Percentiles rank a stretch among this genome's conserved stretches.
Conservation (phyloP, 139 green algal species). For the Coelastrella sp. region DNA sequence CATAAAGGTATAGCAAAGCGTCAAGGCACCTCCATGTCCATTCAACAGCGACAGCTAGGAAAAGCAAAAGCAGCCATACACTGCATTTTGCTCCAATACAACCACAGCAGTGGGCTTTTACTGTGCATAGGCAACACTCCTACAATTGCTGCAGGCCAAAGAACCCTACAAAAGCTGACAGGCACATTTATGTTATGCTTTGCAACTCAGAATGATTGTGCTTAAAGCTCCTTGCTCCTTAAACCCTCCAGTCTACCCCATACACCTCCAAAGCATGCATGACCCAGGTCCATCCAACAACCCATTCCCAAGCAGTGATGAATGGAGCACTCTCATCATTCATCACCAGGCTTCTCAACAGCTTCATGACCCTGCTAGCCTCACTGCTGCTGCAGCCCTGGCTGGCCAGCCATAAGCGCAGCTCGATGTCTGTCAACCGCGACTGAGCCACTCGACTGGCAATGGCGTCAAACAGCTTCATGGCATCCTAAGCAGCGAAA, state of each 20-base stretch:
- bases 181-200: too few relatives aligned
- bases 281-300: slow-evolving; percentile 43
- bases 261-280: slow-evolving; percentile 50
- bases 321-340: background rate
- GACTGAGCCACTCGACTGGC: slow-evolving; percentile 30
- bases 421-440: slow-evolving; percentile 39
- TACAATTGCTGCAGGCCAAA: background rate
- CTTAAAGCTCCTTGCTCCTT: too few relatives aligned
- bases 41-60: too few relatives aligned
- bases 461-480: slow-evolving; percentile 36
- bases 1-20: too few relatives aligned
- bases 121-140: too few relatives aligned
- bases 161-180: too few relatives aligned
- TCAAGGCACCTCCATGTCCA: too few relatives aligned
- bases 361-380: slow-evolving; percentile 26
- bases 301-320: slow-evolving; percentile 41
- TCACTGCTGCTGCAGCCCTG: slow-evolving; percentile 46
- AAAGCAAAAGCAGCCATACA: too few relatives aligned
- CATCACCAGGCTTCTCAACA: slow-evolving; percentile 42
- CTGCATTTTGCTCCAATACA: too few relatives aligned
- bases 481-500: slow-evolving; percentile 12
- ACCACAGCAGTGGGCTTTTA: too few relatives aligned
- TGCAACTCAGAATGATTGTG: too few relatives aligned
- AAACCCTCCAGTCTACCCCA: slow-evolving; percentile 36
- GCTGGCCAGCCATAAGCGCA: slow-evolving; percentile 43